A percentile compares a stretch with the other conserved stretches of the same genome.
phyloP scores from a whole-genome alignment of 2,329 filamentous ascomycete genomes.

The Aspergillus aculeatinus region DNA sequence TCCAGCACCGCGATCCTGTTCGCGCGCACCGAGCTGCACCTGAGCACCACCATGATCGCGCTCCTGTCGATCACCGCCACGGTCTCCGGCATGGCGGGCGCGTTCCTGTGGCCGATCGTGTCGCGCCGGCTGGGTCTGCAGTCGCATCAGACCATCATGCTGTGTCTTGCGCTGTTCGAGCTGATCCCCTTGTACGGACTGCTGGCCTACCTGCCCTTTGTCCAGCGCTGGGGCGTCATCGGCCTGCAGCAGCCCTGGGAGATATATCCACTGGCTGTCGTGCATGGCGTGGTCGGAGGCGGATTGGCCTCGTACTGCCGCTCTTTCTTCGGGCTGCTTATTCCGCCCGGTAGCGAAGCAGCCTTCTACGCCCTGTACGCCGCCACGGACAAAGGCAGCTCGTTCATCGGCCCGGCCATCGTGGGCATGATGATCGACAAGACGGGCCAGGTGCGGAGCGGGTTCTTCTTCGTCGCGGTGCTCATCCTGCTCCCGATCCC shows the following conservation, averaged over 20 bases:
- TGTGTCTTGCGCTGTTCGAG: slow-evolving; percentile 82
- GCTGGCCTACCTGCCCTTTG: slow-evolving; percentile 75
- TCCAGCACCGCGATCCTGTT: slow-evolving; percentile 89
- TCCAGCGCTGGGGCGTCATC: slow-evolving; percentile 69
- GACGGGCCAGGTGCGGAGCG: slow-evolving; percentile 71
- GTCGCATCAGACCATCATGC: slow-evolving; percentile 82
- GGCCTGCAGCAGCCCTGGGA: slow-evolving; percentile 88
- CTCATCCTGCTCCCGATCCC: slow-evolving; percentile 79
- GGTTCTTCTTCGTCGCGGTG: slow-evolving; percentile 83
- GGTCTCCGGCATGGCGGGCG: slow-evolving; percentile 74
- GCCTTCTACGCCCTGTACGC: slow-evolving; percentile 93
- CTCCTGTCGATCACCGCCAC: slow-evolving; percentile 89
- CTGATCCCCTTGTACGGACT: slow-evolving; percentile 88
- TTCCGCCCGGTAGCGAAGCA: slow-evolving; percentile 84
- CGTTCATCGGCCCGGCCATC: slow-evolving; percentile 84
- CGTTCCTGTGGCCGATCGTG: slow-evolving; percentile 78
- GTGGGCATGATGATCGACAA: slow-evolving; percentile 83
- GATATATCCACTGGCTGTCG: slow-evolving; percentile 82
- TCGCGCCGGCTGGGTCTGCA: slow-evolving; percentile 65
- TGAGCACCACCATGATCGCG: slow-evolving; percentile 77
- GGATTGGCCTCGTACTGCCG: slow-evolving; percentile 84
- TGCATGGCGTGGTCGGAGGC: slow-evolving; percentile 85
- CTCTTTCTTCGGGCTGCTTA: slow-evolving; percentile 81
- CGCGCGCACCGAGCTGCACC: slow-evolving; percentile 81
- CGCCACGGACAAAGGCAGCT: slow-evolving; percentile 91